phyloP scores from a whole-genome alignment of 1,284 basidiomycete species.

The Papiliotrema terrestris region DNA sequence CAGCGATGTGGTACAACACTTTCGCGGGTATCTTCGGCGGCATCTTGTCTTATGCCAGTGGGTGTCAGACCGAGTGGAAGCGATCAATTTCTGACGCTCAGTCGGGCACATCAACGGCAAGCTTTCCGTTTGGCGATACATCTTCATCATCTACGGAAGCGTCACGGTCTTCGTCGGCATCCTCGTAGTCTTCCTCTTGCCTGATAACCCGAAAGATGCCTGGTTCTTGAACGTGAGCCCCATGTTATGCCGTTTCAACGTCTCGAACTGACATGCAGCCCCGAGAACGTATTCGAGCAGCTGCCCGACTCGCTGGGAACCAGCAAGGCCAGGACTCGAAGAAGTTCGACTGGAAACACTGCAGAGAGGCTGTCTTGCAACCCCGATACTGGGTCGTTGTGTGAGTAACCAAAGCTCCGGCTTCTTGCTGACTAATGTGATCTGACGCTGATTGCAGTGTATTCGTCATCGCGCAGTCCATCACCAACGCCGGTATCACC shows the following conservation, averaged over 20 bases:
- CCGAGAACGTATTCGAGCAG: background rate
- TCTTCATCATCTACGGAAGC: constrained; percentile 3
- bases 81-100: background rate
- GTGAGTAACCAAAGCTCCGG: constrained; percentile 48
- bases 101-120: constrained; percentile 1
- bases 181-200: background rate
- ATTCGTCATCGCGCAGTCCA: constrained; percentile 7
- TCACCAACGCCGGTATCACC: constrained; percentile 18
- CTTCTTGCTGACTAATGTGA: constrained; percentile 56
- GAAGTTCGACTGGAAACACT: constrained; percentile 2
- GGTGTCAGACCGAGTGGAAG: background rate
- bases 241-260: background rate
- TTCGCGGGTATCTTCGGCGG: constrained; percentile 5
- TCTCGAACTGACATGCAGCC: background rate
- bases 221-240: constrained; percentile 1
- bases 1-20: constrained; percentile 3
- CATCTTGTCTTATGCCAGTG: constrained; percentile 1
- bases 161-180: background rate
- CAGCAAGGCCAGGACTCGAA: constrained; percentile 2
- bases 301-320: background rate
- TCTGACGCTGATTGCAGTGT: constrained; percentile 5
- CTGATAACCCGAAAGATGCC: background rate
- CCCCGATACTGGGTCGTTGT: constrained; percentile 4
- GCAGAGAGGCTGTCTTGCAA: background rate
- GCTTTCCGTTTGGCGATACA: background rate